A percentile compares a stretch with the other conserved stretches of the same genome.
Conservation (phyloP, 1,284 basidiomycete species). For the Farysia itapuensis region DNA sequence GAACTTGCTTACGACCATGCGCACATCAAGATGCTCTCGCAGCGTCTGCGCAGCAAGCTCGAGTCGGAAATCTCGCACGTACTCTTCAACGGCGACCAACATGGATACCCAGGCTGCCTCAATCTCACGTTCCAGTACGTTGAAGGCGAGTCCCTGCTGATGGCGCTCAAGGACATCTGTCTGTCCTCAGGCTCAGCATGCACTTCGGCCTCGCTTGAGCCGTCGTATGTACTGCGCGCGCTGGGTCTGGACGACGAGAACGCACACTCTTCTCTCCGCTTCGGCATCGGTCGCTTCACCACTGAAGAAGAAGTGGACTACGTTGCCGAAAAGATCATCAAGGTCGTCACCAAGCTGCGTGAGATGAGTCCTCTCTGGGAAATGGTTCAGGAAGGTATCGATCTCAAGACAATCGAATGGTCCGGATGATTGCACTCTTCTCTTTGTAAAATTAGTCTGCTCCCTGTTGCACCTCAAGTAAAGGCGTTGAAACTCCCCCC, state of each 20-base stretch:
- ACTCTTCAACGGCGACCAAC: conserved; percentile 86
- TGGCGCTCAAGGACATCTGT: conserved; percentile 97
- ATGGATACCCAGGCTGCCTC: conserved; percentile 70
- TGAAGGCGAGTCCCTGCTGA: conserved; percentile 93
- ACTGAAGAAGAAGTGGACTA: conserved; percentile 97
- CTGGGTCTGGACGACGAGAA: conserved; percentile 93
- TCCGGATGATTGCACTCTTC: conserved; percentile 61
- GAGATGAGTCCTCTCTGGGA: conserved; percentile 67
- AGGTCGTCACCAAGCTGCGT: conserved; percentile 74
- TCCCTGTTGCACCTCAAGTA: too few relatives aligned
- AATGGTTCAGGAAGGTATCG: conserved; percentile 70
- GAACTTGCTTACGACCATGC: conserved; percentile 89
- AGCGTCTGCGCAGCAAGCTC: conserved; percentile 80
- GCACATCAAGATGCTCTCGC: conserved; percentile 74
- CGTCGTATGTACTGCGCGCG: conserved; percentile 95
- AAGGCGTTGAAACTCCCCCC: too few relatives aligned
- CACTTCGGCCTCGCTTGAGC: conserved; percentile 96
- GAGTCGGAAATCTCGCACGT: conserved; percentile 83
- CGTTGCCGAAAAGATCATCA: conserved; percentile 84
- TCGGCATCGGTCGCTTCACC: conserved; percentile 97
- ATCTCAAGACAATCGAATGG: conserved; percentile 91
- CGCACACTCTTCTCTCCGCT: conserved; percentile 96
- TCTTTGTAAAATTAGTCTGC: too few relatives aligned
- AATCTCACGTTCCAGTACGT: conserved; percentile 97
- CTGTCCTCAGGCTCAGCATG: conserved; percentile 97